Percentiles rank a stretch among this genome's conserved stretches.
Evolutionary conservation across 208 protist genomes (phyloP).

Genomic region (Trypanosoma platydactyli): DNA sequence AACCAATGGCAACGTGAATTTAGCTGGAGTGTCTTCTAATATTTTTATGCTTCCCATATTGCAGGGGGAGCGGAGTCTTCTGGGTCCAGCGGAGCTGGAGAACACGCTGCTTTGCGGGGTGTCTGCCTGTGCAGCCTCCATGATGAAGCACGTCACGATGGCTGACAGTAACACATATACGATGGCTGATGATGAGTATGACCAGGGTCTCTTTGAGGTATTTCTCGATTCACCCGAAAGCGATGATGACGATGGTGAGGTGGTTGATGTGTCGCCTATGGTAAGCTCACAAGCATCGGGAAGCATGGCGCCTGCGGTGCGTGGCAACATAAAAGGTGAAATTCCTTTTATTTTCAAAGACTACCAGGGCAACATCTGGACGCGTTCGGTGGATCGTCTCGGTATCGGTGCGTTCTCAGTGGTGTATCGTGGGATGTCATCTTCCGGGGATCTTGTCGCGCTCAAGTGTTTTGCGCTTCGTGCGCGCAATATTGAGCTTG

Average conservation of each 20-base stretch:
- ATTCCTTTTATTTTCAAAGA: constrained; percentile 61
- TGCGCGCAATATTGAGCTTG: constrained; percentile 47
- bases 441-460: constrained; percentile 60
- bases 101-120: neutral
- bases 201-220: constrained; percentile 55
- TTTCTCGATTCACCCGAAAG: constrained; percentile 34
- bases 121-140: neutral
- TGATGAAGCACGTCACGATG: neutral
- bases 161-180: neutral
- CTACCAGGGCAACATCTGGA: constrained; percentile 59
- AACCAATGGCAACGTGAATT: constrained; percentile 17
- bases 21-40: neutral
- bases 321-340: constrained; percentile 31
- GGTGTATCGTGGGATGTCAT: constrained; percentile 68
- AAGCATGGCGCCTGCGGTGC: neutral
- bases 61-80: neutral
- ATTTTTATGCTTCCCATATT: constrained; percentile 8
- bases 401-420: constrained; percentile 58
- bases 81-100: constrained; percentile 1
- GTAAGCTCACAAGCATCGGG: neutral
- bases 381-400: constrained; percentile 46
- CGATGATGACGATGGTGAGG: constrained; percentile 24
- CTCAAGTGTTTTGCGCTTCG: constrained; percentile 74
- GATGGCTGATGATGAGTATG: constrained; percentile 20
- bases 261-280: constrained; percentile 8